phyloP scores from a whole-genome alignment of 1,139 yeast genomes.

The Kluyveromyces sp. region DNA sequence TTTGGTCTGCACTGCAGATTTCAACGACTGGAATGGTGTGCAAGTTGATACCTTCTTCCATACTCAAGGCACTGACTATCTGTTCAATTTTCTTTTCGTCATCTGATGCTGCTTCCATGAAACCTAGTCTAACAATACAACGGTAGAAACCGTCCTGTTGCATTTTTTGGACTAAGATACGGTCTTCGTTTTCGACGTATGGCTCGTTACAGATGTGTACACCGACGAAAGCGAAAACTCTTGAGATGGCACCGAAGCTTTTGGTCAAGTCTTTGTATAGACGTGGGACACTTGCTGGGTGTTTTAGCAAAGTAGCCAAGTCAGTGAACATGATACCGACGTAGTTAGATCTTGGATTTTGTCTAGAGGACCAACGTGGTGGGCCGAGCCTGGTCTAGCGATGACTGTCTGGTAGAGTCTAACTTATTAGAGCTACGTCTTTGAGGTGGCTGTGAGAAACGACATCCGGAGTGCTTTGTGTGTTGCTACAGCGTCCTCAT shows the following conservation, averaged over 20 bases:
- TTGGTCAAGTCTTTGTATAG: constrained; percentile 33
- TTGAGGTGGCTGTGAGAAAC: background rate
- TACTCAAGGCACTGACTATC: background rate
- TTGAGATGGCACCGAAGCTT: constrained; percentile 38
- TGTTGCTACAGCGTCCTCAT: background rate
- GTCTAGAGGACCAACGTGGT: too few species aligned
- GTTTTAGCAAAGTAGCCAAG: constrained; percentile 29
- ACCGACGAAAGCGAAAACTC: constrained; percentile 37
- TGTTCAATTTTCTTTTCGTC: constrained; percentile 3
- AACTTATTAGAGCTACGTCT: background rate
- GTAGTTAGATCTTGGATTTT: background rate
- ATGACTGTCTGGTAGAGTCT: too few species aligned
- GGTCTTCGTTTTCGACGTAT: constrained; percentile 33
- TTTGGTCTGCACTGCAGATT: background rate
- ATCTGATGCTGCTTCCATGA: constrained; percentile 35
- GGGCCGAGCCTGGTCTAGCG: too few species aligned
- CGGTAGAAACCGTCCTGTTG: constrained; percentile 38
- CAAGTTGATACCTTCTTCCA: background rate
- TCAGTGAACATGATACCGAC: constrained; percentile 3
- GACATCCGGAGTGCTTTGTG: background rate
- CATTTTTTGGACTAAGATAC: constrained; percentile 36
- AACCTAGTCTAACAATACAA: constrained; percentile 41
- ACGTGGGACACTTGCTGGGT: constrained; percentile 39
- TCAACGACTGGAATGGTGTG: background rate
- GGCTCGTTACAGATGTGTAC: constrained; percentile 39